Evolutionary conservation across 495 filamentous ascomycete species (phyloP), one percentile per base, ranked within the genome.

Genomic region (Delitschia confertaspora): DNA sequence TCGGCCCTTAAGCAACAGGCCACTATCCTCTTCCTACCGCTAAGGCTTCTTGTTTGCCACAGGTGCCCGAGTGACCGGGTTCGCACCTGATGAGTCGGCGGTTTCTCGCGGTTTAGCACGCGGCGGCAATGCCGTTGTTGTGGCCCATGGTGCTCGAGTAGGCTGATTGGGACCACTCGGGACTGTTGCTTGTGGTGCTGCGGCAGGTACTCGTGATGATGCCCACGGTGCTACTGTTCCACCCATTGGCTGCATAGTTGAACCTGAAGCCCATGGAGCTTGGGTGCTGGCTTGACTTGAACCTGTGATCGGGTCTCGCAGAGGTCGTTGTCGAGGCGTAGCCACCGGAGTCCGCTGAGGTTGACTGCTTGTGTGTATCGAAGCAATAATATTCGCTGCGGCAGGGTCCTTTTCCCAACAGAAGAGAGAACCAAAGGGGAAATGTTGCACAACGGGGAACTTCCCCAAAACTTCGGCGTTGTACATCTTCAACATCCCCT

Each of bases 401-500:
- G 72, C 65, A 0, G 84, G 81, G 56, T 93, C 81, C 34, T 64
- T 65, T 10, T 91, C 83, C 83, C 85, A 94, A 45, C 69, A 75
- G 59, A 93, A 91, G 7, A 95, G 63, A 22, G 79, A 83, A 22
- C 88, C 88, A 47, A 83, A 82, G 6, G 67, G 72, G 46, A 83
- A 83, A 53, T 83, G 79, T 55, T 83, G 79, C 17, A 83, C 76
- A 13, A 82, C 79, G 1, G 79, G 79, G 51, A 80, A 83, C 49
- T 82, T 83, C 3, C 74, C 75, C 14, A 83, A 65, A 10, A 82
- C 78, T 58, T 83, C 79, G 0, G 73, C 78, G 38, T 75, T 73
- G 57, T 80, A 83, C 79, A 83, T 83, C 58, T 82, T 83, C 45
- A 83, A 60, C 79, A 83, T 82, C 10, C 79, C 79, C 73, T 77